Evolutionary conservation across 768 basidiomycete species (phyloP).

Genomic region (Saitozyma podzolica): DNA sequence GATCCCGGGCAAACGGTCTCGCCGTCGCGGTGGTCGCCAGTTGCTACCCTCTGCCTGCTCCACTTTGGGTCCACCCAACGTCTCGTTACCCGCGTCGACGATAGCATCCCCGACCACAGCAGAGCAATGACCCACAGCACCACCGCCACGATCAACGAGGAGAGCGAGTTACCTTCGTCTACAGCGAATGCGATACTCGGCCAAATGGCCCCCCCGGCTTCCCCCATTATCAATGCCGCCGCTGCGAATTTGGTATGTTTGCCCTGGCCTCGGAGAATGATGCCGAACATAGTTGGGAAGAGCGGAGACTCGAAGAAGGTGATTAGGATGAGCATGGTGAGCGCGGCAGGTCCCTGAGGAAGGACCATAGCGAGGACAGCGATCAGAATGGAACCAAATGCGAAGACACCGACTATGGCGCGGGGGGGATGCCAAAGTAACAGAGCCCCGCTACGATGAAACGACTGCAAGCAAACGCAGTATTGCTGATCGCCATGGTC

Average conservation of each 20-base stretch:
- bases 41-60: too few species aligned
- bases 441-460: conserved; percentile 34
- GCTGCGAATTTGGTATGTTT: conserved; percentile 40
- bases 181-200: conserved; percentile 37
- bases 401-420: conserved; percentile 29
- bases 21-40: too few species aligned
- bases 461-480: conserved; percentile 37
- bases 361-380: conserved; percentile 30
- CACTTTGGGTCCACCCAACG: conserved; percentile 14
- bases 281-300: conserved; percentile 47
- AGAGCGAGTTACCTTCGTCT: conserved; percentile 8
- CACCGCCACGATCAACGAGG: conserved; percentile 5
- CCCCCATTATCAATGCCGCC: conserved; percentile 32
- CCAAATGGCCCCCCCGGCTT: conserved; percentile 35
- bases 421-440: conserved; percentile 44
- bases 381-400: conserved; percentile 33
- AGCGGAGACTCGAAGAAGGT: conserved; percentile 47
- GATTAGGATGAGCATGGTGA: conserved; percentile 32
- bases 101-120: conserved; percentile 11
- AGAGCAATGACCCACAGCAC: conserved; percentile 10
- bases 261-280: conserved; percentile 41
- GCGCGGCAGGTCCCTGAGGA: conserved; percentile 14
- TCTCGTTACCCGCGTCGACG: conserved; percentile 4
- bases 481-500: conserved; percentile 26
- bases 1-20: too few species aligned